A percentile compares a stretch with the other conserved stretches of the same genome.
Evolutionary conservation across 192 early-diverging fungal species (phyloP).

Genomic region (Coemansia sp.): DNA sequence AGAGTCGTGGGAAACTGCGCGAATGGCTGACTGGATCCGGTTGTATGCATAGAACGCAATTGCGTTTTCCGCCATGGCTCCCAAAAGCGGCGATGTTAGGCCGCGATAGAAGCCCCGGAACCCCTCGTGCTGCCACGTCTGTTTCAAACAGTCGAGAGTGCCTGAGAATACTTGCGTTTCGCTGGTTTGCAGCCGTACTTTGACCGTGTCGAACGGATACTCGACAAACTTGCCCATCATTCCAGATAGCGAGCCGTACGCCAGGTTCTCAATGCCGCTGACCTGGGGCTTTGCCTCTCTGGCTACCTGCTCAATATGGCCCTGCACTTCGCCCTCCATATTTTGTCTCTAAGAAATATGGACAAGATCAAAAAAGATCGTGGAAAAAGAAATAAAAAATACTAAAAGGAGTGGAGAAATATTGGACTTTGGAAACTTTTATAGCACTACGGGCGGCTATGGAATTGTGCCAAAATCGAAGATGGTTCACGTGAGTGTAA

Average conservation of each 20-base stretch:
- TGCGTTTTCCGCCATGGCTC: conserved; percentile 94
- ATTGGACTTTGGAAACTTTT: neutral
- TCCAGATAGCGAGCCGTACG: conserved; percentile 68
- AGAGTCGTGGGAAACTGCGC: conserved; percentile 21
- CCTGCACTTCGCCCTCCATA: conserved; percentile 50
- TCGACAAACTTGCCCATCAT: conserved; percentile 92
- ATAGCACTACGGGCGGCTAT: neutral
- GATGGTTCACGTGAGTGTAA: neutral
- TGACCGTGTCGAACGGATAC: conserved; percentile 94
- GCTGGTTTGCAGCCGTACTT: conserved; percentile 86
- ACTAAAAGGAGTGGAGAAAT: neutral
- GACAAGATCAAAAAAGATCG: neutral
- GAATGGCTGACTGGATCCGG: conserved; percentile 74
- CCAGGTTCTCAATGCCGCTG: conserved; percentile 40
- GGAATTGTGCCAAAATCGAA: neutral
- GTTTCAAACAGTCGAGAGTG: conserved; percentile 75
- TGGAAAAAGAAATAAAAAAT: conserved; percentile 1
- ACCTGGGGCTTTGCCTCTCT: conserved; percentile 9
- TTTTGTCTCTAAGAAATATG: neutral
- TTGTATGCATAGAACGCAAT: conserved; percentile 87
- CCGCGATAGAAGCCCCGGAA: conserved; percentile 88
- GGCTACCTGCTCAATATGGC: conserved; percentile 1
- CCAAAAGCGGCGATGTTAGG: conserved; percentile 84
- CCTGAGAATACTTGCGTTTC: conserved; percentile 67
- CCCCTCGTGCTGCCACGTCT: conserved; percentile 78